These are phyloP conservation scores for Triticum aestivum DNA, from an alignment of 176 grass and related monocot species.

Conservation along the genomic window DNA sequence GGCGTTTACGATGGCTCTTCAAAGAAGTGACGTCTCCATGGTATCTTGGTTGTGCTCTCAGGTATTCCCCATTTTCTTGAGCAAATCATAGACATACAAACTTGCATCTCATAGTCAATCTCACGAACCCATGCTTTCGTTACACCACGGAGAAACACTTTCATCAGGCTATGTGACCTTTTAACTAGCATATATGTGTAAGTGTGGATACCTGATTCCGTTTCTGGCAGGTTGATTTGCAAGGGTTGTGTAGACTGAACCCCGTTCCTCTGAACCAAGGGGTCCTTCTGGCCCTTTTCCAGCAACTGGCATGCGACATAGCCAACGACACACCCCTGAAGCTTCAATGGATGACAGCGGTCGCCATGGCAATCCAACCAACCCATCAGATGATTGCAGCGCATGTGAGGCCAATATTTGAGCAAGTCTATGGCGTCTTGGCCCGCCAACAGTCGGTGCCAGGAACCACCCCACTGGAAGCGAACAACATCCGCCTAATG, in stretches of 20 bases:
- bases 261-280: constrained; percentile 80
- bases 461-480: constrained; percentile 38
- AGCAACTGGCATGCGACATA: constrained; percentile 86
- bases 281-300: constrained; percentile 86
- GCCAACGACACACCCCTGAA: constrained; percentile 63
- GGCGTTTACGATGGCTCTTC: constrained; percentile 92
- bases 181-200: not conserved
- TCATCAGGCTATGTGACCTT: not conserved
- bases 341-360: constrained; percentile 76
- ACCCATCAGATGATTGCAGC: constrained; percentile 57
- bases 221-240: constrained; percentile 77
- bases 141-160: not conserved
- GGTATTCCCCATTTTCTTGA: constrained; percentile 37
- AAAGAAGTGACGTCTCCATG: constrained; percentile 78
- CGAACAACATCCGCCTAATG: constrained; percentile 51
- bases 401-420: constrained; percentile 85
- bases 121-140: not conserved
- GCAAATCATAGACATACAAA: not conserved
- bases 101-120: not conserved
- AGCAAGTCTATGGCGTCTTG: constrained; percentile 69
- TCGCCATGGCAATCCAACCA: constrained; percentile 69
- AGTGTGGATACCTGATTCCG: not conserved
- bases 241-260: constrained; percentile 51
- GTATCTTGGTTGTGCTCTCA: constrained; percentile 95
- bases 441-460: constrained; percentile 54